Evolutionary conservation across 371 early-diverging fungal species (phyloP), one percentile per base, ranked within the genome.

Genomic region (Parasitella parasitica): DNA sequence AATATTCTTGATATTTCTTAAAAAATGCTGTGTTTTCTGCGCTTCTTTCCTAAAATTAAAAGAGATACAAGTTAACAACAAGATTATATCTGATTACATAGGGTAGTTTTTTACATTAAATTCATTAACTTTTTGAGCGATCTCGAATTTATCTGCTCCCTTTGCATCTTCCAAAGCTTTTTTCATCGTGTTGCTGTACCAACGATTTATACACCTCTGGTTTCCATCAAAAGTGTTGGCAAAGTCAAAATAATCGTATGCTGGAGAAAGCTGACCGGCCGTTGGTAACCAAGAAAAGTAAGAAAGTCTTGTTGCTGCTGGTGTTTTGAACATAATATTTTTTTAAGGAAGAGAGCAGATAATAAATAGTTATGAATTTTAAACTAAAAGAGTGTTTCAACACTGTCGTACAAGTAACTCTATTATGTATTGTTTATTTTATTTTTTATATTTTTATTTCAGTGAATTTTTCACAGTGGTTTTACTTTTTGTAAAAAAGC

Each of bases 181-280:
- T 46, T 63, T 56, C 57, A 63, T 63, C 15, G 38, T 16, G 30
- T 63, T 57, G 20, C 7, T 18, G 28, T 63, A 51, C 20, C 36
- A 32, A 24, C 35, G 38, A 48, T 63, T 56, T 20, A 24, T 26
- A n/a, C 57, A n/a, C 38, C 50, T 27, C 22, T 53, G 32, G 61
- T 54, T 39, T 7, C 34, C 18, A 46, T 54, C 41, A 46, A 53
- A 54, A 43, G 53, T 43, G 26, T 61, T 61, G 7, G 32, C 61
- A 61, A 61, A 61, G 30, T 61, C 54, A 30, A 61, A 61, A 43
- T 61, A 61, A 54, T 54, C 54, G 35, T 53, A 61, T 34, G 52
- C 26, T 39, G 51, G 59, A 51, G 52, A 59, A 27, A 59, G n/a
- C 26, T 37, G 38, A 20, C n/a, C 50, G 38, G 59, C 59, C 16